A percentile compares a stretch with the other conserved stretches of the same genome.
Evolutionary conservation across 2,329 filamentous ascomycete species (phyloP).

Genomic region (Talaromyces sp.): DNA sequence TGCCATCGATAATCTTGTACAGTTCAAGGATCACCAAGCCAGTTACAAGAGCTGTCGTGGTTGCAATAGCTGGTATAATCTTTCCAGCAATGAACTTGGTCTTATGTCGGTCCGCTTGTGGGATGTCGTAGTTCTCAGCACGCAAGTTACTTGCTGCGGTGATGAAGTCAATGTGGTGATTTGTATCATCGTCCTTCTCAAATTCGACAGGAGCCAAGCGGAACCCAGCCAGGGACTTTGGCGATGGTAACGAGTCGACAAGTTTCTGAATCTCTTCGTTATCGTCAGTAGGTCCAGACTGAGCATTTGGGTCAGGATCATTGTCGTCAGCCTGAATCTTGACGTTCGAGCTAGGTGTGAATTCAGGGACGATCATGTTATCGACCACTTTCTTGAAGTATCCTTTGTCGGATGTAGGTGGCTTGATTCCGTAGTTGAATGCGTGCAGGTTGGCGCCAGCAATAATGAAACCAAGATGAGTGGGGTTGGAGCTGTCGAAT

Average conservation of each 20-base stretch:
- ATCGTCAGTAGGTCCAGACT: conserved; percentile 59
- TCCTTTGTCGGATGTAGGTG: conserved; percentile 65
- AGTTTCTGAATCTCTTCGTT: conserved; percentile 71
- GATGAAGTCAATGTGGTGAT: conserved; percentile 99
- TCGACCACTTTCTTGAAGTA: conserved; percentile 78
- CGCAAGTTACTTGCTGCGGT: conserved; percentile 94
- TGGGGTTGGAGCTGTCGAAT: conserved; percentile 79
- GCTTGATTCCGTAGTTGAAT: conserved; percentile 96
- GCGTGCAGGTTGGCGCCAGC: conserved; percentile 89
- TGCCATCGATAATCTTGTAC: conserved; percentile 95
- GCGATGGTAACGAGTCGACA: conserved; percentile 66
- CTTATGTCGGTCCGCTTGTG: conserved; percentile 87
- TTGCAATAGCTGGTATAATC: conserved; percentile 98
- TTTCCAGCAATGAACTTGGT: conserved; percentile 99
- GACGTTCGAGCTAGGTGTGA: conserved; percentile 80
- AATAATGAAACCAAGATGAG: conserved; percentile 83
- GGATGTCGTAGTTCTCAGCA: conserved; percentile 97
- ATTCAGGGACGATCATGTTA: conserved; percentile 93
- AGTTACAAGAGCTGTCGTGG: conserved; percentile 91
- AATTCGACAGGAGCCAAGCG: conserved; percentile 91
- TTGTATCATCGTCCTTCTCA: conserved; percentile 97
- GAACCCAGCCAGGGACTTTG: conserved; percentile 79
- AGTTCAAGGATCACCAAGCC: conserved; percentile 88
- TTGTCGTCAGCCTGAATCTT: conserved; percentile 97
- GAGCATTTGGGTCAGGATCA: conserved; percentile 86